Percentiles rank a stretch among this genome's conserved stretches.
Conservation (phyloP, 2,329 filamentous ascomycete species). For the Talaromyces piceae region DNA sequence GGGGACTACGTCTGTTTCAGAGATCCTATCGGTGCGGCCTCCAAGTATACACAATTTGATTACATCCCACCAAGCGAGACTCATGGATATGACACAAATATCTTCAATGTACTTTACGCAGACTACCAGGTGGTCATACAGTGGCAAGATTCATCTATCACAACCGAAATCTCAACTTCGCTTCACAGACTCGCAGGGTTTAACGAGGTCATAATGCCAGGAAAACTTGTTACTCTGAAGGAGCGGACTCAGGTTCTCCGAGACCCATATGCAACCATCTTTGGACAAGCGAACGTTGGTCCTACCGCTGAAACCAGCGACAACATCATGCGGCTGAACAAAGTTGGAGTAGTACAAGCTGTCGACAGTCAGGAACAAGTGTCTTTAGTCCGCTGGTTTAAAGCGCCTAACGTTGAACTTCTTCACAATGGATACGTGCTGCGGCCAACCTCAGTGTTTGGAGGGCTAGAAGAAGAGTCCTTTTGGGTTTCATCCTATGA, state of each 20-base stretch:
- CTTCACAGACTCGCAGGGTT: slow-evolving; percentile 25
- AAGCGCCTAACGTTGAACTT: slow-evolving; percentile 30
- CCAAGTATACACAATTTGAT: slow-evolving; percentile 45
- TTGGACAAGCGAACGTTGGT: slow-evolving; percentile 2
- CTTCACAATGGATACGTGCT: slow-evolving; percentile 26
- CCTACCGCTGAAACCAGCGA: not conserved
- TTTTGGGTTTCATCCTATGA: slow-evolving; percentile 55
- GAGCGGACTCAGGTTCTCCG: slow-evolving; percentile 25
- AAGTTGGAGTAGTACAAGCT: slow-evolving; percentile 50
- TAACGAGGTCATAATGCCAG: slow-evolving; percentile 52
- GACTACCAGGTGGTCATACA: slow-evolving; percentile 46
- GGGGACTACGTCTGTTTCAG: slow-evolving; percentile 50
- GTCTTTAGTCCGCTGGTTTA: slow-evolving; percentile 50
- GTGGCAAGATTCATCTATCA: slow-evolving; percentile 52
- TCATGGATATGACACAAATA: slow-evolving; percentile 52
- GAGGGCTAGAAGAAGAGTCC: slow-evolving; percentile 31
- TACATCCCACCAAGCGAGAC: slow-evolving; percentile 41
- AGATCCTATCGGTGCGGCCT: slow-evolving; percentile 43
- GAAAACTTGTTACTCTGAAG: slow-evolving; percentile 47
- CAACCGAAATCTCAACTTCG: slow-evolving; percentile 37
- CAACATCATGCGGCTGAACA: slow-evolving; percentile 33
- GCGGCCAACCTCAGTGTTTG: slow-evolving; percentile 37
- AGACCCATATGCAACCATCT: slow-evolving; percentile 6
- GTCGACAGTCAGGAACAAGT: slow-evolving; percentile 51
- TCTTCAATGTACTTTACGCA: slow-evolving; percentile 46